A percentile compares a stretch with the other conserved stretches of the same genome.
phyloP scores from a whole-genome alignment of 1,284 basidiomycete genomes.

The Athelia sp. region DNA sequence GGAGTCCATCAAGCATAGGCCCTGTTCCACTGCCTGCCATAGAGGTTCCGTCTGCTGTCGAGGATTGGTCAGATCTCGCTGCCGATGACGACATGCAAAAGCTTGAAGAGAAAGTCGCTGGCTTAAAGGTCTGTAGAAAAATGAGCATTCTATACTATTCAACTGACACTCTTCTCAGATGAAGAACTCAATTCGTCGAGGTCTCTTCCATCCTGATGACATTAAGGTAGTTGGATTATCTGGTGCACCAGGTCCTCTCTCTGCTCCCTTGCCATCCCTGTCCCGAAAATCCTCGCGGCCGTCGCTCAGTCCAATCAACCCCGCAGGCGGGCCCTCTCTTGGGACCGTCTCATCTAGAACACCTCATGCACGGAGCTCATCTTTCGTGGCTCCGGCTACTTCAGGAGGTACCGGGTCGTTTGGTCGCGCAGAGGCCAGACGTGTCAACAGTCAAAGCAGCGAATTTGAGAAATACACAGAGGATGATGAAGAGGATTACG shows the following conservation, averaged over 20 bases:
- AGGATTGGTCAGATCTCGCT: conserved; percentile 88
- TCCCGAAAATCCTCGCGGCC: conserved; percentile 44
- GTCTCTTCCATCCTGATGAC: conserved; percentile 85
- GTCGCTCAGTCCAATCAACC: conserved; percentile 34
- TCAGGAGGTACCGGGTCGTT: conserved; percentile 44
- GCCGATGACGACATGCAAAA: conserved; percentile 69
- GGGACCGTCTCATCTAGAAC: conserved; percentile 20
- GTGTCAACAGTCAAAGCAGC: conserved; percentile 39
- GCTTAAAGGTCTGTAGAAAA: conserved; percentile 61
- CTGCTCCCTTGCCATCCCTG: conserved; percentile 62
- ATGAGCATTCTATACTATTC: neutral
- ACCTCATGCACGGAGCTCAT: conserved; percentile 50
- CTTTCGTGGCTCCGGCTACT: conserved; percentile 39
- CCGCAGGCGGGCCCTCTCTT: conserved; percentile 17
- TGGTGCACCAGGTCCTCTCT: conserved; percentile 49
- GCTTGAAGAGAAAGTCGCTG: conserved; percentile 71
- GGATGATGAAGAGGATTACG: conserved; percentile 83
- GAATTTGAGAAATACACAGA: conserved; percentile 84
- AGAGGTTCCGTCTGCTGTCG: conserved; percentile 63
- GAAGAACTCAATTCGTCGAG: conserved; percentile 65
- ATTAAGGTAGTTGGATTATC: conserved; percentile 67
- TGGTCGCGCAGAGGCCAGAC: conserved; percentile 56
- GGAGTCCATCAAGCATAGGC: conserved; percentile 51
- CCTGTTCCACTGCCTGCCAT: conserved; percentile 52
- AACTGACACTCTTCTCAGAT: conserved; percentile 32